Evolutionary conservation across 441 rosid species (phyloP).

Genomic region (Aleurites moluccanus): DNA sequence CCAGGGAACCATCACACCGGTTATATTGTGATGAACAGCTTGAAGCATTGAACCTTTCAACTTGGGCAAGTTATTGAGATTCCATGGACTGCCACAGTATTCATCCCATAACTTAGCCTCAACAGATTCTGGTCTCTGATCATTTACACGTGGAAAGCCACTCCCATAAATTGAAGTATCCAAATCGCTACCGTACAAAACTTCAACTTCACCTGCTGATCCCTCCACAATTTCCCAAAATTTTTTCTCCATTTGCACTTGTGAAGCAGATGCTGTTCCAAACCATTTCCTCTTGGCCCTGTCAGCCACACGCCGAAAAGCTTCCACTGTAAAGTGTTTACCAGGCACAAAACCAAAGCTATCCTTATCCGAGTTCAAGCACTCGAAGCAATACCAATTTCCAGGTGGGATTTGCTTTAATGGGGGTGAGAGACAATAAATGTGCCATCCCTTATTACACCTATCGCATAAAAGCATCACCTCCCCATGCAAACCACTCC

Average conservation of each 20-base stretch:
- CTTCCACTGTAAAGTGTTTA: slow-evolving; percentile 56
- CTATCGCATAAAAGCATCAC: slow-evolving; percentile 98
- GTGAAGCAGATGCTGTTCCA: slow-evolving; percentile 63
- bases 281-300: slow-evolving; percentile 91
- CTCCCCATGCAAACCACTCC: slow-evolving; percentile 86
- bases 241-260: slow-evolving; percentile 78
- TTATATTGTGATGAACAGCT: slow-evolving; percentile 80
- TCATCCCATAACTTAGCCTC: slow-evolving; percentile 70
- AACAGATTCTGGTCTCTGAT: slow-evolving; percentile 68
- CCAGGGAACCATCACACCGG: slow-evolving; percentile 99
- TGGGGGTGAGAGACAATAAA: slow-evolving; percentile 91
- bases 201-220: slow-evolving; percentile 81
- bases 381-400: slow-evolving; percentile 96
- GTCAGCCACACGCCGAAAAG: slow-evolving; percentile 93
- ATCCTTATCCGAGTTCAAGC: slow-evolving; percentile 88
- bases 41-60: slow-evolving; percentile 89
- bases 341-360: slow-evolving; percentile 96
- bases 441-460: slow-evolving; percentile 97
- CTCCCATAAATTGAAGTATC: slow-evolving; percentile 91
- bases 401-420: slow-evolving; percentile 81
- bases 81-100: slow-evolving; percentile 83
- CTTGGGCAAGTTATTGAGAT: slow-evolving; percentile 97
- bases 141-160: slow-evolving; percentile 80
- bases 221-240: slow-evolving; percentile 99
- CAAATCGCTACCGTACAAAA: slow-evolving; percentile 96